phyloP scores from a whole-genome alignment of 2,329 filamentous ascomycete genomes.

The Colletotrichum scovillei region DNA sequence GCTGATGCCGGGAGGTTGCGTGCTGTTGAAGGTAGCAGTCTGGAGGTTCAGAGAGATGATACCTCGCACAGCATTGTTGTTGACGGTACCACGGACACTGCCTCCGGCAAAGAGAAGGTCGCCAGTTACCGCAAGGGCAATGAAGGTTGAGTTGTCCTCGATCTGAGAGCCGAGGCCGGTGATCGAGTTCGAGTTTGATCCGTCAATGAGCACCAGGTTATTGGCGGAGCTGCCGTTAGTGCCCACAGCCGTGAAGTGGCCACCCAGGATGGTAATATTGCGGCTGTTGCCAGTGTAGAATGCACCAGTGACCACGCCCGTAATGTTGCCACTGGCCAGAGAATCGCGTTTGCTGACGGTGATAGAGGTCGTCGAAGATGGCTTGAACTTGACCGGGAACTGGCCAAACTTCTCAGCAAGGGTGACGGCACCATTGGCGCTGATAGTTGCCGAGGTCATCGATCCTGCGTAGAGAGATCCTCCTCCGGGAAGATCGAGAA shows the following conservation, averaged over 20 bases:
- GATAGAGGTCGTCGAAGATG: constrained; percentile 45
- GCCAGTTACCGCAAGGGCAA: constrained; percentile 74
- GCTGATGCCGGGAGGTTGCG: constrained; percentile 80
- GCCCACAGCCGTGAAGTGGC: constrained; percentile 81
- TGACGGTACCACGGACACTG: constrained; percentile 76
- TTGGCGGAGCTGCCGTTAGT: constrained; percentile 77
- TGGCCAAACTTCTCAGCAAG: constrained; percentile 66
- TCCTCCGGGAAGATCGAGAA: constrained; percentile 72
- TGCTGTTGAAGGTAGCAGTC: constrained; percentile 66
- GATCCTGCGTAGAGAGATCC: constrained; percentile 85
- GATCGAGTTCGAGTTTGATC: constrained; percentile 72
- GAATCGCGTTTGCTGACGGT: constrained; percentile 60
- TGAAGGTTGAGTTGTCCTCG: constrained; percentile 78
- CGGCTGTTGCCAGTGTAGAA: constrained; percentile 78
- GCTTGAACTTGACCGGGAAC: constrained; percentile 68
- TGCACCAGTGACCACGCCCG: constrained; percentile 80
- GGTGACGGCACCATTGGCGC: constrained; percentile 77
- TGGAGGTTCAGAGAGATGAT: constrained; percentile 84
- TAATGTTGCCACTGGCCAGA: constrained; percentile 53
- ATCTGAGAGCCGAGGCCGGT: constrained; percentile 77
- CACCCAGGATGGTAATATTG: constrained; percentile 89
- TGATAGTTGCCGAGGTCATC: constrained; percentile 79
- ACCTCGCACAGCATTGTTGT: constrained; percentile 73
- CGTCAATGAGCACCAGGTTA: constrained; percentile 87
- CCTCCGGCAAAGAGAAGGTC: constrained; percentile 86